phyloP scores from a whole-genome alignment of 768 basidiomycete species.

The Sarcomyxa edulis region DNA sequence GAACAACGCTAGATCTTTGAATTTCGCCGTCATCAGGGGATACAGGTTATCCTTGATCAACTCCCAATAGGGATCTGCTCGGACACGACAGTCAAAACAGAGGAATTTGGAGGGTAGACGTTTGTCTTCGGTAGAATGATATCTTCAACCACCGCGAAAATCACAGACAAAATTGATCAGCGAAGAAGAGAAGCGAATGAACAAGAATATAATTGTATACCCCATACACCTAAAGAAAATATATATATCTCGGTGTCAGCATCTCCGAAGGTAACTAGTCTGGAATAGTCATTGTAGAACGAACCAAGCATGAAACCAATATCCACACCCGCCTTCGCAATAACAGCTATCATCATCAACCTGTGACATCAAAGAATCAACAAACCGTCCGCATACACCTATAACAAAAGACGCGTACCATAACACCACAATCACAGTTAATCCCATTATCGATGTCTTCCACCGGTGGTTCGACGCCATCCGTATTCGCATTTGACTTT shows the following conservation, averaged over 20 bases:
- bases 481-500: too few relatives aligned
- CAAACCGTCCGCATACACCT: neutral
- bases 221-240: conserved; percentile 51
- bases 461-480: too few relatives aligned
- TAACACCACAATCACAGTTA: conserved; percentile 68
- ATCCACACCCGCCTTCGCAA: conserved; percentile 70
- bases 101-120: conserved; percentile 57
- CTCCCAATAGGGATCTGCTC: conserved; percentile 63
- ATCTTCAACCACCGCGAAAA: conserved; percentile 33
- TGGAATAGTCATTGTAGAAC: too few relatives aligned
- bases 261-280: neutral
- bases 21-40: conserved; percentile 54
- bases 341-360: conserved; percentile 49
- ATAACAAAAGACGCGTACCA: conserved; percentile 32
- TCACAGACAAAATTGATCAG: conserved; percentile 34
- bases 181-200: conserved; percentile 7
- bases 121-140: conserved; percentile 51
- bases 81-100: conserved; percentile 76
- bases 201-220: conserved; percentile 20
- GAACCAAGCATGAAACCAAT: conserved; percentile 77
- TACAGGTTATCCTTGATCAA: conserved; percentile 57
- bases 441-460: conserved; percentile 33
- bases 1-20: conserved; percentile 65
- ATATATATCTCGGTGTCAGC: neutral
- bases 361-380: conserved; percentile 24